Evolutionary conservation across 805 yeast genomes (phyloP).

Genomic region (Yamadazyma akitaensis): DNA sequence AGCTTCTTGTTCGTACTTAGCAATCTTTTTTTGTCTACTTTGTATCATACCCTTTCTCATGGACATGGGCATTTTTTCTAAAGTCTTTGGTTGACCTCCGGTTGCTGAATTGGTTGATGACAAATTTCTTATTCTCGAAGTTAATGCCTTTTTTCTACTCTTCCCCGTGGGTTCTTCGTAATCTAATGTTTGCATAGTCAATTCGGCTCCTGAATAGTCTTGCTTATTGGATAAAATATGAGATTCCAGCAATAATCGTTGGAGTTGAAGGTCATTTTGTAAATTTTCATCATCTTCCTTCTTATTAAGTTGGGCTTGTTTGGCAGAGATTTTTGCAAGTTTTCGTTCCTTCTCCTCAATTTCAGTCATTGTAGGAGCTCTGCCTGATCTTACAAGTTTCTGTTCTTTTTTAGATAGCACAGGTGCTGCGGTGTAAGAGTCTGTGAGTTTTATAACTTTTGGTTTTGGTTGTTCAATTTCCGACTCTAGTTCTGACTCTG

Average conservation of each 20-base stretch:
- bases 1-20: constrained; percentile 71
- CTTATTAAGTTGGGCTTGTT: constrained; percentile 32
- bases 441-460: constrained; percentile 46
- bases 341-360: constrained; percentile 24
- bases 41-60: constrained; percentile 81
- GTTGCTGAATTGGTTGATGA: constrained; percentile 40
- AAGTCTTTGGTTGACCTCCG: constrained; percentile 42
- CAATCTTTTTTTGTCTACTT: constrained; percentile 49
- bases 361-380: constrained; percentile 48
- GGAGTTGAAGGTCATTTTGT: constrained; percentile 69
- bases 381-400: constrained; percentile 56
- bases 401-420: constrained; percentile 43
- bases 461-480: constrained; percentile 25
- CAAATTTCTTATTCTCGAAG: constrained; percentile 50
- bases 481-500: constrained; percentile 15
- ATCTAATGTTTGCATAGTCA: constrained; percentile 61
- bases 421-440: constrained; percentile 31
- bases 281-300: constrained; percentile 50
- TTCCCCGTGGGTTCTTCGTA: constrained; percentile 64
- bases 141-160: constrained; percentile 62
- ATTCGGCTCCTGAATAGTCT: constrained; percentile 61
- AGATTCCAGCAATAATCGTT: constrained; percentile 66
- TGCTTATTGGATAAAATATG: constrained; percentile 51
- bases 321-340: constrained; percentile 27
- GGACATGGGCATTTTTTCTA: constrained; percentile 85